Evolutionary conservation across 2,329 filamentous ascomycete genomes (phyloP).

Genomic region (Didymella glomerata): DNA sequence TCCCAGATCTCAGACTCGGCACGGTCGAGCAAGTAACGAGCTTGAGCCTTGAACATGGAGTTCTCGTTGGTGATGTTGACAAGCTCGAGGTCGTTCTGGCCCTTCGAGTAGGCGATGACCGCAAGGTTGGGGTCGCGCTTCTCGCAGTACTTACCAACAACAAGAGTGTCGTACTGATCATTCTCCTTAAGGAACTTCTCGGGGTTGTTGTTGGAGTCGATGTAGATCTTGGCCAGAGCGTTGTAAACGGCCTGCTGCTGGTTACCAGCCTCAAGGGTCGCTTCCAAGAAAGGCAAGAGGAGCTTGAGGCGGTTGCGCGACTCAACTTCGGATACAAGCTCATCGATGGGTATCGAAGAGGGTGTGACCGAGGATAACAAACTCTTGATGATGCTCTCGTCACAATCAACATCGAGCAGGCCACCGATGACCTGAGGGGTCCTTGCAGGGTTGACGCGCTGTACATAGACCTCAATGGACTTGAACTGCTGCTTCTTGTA

Average conservation of each 20-base stretch:
- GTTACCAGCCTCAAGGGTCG: slow-evolving; percentile 86
- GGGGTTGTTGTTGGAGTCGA: slow-evolving; percentile 97
- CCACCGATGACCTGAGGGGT: slow-evolving; percentile 94
- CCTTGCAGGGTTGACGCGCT: slow-evolving; percentile 90
- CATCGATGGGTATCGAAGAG: slow-evolving; percentile 87
- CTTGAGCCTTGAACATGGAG: slow-evolving; percentile 99
- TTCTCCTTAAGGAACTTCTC: slow-evolving; percentile 98
- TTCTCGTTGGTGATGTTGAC: slow-evolving; percentile 99
- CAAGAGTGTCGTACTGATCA: slow-evolving; percentile 91
- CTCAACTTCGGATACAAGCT: slow-evolving; percentile 94
- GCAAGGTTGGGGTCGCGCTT: slow-evolving; percentile 97
- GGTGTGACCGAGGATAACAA: slow-evolving; percentile 86
- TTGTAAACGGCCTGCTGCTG: slow-evolving; percentile 98
- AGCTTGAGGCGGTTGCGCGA: slow-evolving; percentile 94
- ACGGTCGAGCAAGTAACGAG: slow-evolving; percentile 90
- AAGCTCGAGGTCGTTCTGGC: slow-evolving; percentile 95
- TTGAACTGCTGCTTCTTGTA: slow-evolving; percentile 99
- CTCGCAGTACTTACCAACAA: slow-evolving; percentile 97
- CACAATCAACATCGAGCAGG: slow-evolving; percentile 94
- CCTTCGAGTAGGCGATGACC: slow-evolving; percentile 94
- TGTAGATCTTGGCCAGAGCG: slow-evolving; percentile 98
- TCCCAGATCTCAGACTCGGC: slow-evolving; percentile 90
- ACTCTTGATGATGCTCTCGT: slow-evolving; percentile 94
- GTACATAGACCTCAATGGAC: slow-evolving; percentile 97
- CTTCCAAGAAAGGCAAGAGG: slow-evolving; percentile 93